Evolutionary conservation across 1,284 basidiomycete species (phyloP), one percentile per base, ranked within the genome.

Genomic region (Ceratorhiza oryzae-sativae): DNA sequence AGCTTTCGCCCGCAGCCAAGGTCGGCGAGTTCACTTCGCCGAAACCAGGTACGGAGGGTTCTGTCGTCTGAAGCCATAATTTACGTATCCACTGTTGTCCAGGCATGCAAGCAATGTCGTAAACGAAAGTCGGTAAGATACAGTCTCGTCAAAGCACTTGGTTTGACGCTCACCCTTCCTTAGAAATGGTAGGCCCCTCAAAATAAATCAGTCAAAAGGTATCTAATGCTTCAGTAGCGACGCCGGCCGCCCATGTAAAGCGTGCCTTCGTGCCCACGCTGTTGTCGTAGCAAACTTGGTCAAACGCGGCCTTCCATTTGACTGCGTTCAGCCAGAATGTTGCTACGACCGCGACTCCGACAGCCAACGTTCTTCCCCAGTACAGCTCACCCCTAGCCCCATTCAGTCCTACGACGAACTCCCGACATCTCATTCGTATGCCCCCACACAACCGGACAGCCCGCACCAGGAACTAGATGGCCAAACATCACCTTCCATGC

Each of bases 91-190:
- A 4, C 27, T 8, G 23, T 49, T n/a, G n/a, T 27, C 4, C 49
- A 67, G 63, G 63, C 63, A 27, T 67, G 63, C 45, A 27, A 34
- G 23, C 63, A 67, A 67, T 67, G 63, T 67, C 63, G 63, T 23
- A 67, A 67, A 51, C 63, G 63, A 3, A 67, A 67, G 36, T 53
- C 49, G 63, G 63, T 67, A 36, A 36, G 49, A 55, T 45, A 12
- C 3, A 10, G n/a, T 45, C 3, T 45, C 15, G 18, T 45, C 3
- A 18, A 45, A 3, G n/a, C 2, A 25, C 23, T 39, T 42, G 20
- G 3, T n/a, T 13, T 10, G 10, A 10, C 18, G 18, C 51, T 55
- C 32, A 23, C 36, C 25, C n/a, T 67, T 49, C 23, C 30, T 23
- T 32, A 67, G 63, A 67, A 67, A 55, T 67, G 63, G 63, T 67